These are phyloP conservation scores for Cladosporium sp. DNA, from an alignment of 2,329 filamentous ascomycete species.

Conservation along the genomic window DNA sequence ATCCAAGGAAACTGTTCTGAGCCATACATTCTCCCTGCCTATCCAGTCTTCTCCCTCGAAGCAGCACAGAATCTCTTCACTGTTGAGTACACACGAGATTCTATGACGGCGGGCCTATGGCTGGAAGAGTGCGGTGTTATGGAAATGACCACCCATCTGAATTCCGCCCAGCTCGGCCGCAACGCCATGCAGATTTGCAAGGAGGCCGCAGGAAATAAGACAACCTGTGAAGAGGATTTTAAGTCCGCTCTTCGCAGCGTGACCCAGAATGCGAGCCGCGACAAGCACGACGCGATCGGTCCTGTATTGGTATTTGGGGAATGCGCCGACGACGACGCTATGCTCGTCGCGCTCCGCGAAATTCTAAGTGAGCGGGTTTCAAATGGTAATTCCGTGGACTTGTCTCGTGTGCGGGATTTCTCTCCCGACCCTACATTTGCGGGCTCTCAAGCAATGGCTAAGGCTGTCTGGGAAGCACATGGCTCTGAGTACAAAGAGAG, in stretches of 20 bases:
- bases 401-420: not conserved
- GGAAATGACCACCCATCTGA: not conserved
- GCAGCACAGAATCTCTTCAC: not conserved
- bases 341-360: not conserved
- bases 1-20: not conserved
- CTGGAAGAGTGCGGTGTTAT: not conserved
- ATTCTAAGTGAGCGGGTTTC: not conserved
- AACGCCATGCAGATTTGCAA: not conserved
- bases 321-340: not conserved
- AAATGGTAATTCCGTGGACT: not conserved
- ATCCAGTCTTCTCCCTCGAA: not conserved
- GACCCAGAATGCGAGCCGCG: not conserved
- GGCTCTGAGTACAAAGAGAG: not conserved
- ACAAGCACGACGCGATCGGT: not conserved
- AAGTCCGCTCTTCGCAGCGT: not conserved
- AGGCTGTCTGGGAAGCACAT: not conserved
- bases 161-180: not conserved
- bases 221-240: not conserved
- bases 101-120: not conserved
- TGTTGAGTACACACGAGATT: not conserved
- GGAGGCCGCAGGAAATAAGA: not conserved
- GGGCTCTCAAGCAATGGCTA: constrained; percentile 2
- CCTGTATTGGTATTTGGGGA: not conserved
- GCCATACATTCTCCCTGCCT: not conserved
- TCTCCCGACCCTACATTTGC: not conserved